A percentile compares a stretch with the other conserved stretches of the same genome.
phyloP scores from a whole-genome alignment of 768 basidiomycete genomes.

The Tylopilus subfusipes region DNA sequence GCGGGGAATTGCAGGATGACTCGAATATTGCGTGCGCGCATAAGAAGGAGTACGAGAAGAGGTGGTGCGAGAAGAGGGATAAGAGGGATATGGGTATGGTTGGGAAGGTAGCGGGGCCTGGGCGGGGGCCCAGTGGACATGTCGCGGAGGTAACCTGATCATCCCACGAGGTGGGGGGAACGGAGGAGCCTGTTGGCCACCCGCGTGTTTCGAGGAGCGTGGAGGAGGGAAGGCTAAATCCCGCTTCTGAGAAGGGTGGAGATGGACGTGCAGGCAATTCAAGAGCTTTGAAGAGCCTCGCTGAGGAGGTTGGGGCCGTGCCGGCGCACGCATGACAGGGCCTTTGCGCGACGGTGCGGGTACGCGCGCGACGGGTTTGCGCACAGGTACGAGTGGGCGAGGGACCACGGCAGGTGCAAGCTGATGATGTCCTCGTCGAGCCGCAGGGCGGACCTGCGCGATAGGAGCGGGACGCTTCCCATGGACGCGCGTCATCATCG shows the following conservation, averaged over 20 bases:
- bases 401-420: constrained; percentile 3
- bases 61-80: constrained; percentile 6
- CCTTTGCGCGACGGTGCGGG: neutral
- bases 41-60: constrained; percentile 13
- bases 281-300: constrained; percentile 13
- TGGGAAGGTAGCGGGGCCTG: constrained; percentile 24
- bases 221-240: constrained; percentile 7
- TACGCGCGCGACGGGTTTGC: constrained; percentile 14
- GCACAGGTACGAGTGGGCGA: constrained; percentile 12
- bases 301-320: constrained; percentile 11
- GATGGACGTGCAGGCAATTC: constrained; percentile 25
- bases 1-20: constrained; percentile 10
- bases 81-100: constrained; percentile 27
- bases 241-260: constrained; percentile 25
- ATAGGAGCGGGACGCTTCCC: constrained; percentile 16
- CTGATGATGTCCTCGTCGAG: constrained; percentile 20
- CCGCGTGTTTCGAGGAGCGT: constrained; percentile 5
- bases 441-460: constrained; percentile 17
- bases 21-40: neutral
- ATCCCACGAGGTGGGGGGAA: constrained; percentile 24
- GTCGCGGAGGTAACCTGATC: constrained; percentile 14
- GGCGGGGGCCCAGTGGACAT: constrained; percentile 30
- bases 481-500: constrained; percentile 15
- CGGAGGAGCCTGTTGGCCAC: constrained; percentile 12
- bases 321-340: constrained; percentile 1